Evolutionary conservation across 495 filamentous ascomycete species (phyloP), one percentile per base, ranked within the genome.

Genomic region (Tetracladium setigerum): DNA sequence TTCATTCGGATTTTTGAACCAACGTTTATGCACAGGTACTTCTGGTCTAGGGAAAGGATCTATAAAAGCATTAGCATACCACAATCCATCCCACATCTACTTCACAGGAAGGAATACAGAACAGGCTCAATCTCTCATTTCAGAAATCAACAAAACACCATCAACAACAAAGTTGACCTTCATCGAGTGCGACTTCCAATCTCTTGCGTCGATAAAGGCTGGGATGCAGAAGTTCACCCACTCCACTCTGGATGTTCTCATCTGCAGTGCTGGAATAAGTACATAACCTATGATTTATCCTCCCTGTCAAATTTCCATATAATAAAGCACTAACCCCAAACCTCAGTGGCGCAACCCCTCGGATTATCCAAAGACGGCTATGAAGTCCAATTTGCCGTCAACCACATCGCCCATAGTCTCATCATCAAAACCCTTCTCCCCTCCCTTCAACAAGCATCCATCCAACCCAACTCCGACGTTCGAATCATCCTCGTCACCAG

Each of bases 261-360:
- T 86, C 22, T 77, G 80, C 61, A 88, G 86, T 52, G 83, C 83
- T 2, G 82, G 81, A 36, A 72, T 83, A 49, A 81, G 85, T 76
- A 76, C 66, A 0, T 48, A 68, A 11, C 67, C 72, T 0, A 65
- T 55, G 6, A 48, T 27, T 27, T 27, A 27, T 27, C 22, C 22
- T n/a, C n/a, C n/a, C n/a, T n/a, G n/a, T n/a, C n/a, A n/a, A 27
- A 27, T 27, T 27, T 27, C 7, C 7, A 27, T 27, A 7, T 27
- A 27, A 27, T 27, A 3, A 27, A 27, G 7, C 22, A 7, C 22
- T 27, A 27, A 27, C 22, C 7, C 22, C 22, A 3, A 3, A 27
- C 22, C 7, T 27, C 22, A 27, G 22, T 27, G 22, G 22, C 22
- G 7, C 22, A 27, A 27, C 22, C 22, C 7, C 22, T 7, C 22